These are phyloP conservation scores for Trametes pubescens DNA, from an alignment of 1,284 basidiomycete species.

Conservation along the genomic window DNA sequence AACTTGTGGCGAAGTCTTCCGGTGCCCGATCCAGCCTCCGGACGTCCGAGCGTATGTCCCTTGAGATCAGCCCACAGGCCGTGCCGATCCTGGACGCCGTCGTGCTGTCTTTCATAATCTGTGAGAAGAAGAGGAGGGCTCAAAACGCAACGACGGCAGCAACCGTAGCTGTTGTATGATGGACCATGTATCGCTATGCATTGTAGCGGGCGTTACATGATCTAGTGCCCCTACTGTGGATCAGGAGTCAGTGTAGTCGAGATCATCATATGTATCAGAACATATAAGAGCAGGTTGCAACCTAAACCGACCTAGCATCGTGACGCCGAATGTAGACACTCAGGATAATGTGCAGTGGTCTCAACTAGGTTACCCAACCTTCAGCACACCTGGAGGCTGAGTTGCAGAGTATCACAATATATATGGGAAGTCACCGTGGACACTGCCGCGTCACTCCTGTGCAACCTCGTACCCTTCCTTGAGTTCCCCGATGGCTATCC, in stretches of 20 bases:
- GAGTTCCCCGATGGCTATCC: constrained; percentile 69
- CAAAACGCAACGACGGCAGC: background rate
- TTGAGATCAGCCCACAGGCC: background rate
- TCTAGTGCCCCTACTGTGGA: background rate
- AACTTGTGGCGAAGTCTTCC: background rate
- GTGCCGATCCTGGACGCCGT: constrained; percentile 2
- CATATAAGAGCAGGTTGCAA: too few relatives aligned
- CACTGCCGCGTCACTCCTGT: constrained; percentile 54
- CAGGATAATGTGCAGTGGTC: too few relatives aligned
- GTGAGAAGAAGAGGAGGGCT: background rate
- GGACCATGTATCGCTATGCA: background rate
- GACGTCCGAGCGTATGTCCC: background rate
- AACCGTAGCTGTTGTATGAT: background rate
- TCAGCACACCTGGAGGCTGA: background rate
- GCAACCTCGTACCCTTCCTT: constrained; percentile 61
- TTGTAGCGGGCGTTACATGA: background rate
- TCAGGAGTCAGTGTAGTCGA: too few relatives aligned
- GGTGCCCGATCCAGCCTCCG: background rate
- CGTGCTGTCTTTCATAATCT: background rate
- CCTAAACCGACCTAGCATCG: too few relatives aligned
- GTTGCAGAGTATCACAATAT: background rate
- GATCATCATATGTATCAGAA: too few relatives aligned
- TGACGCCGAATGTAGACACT: too few relatives aligned
- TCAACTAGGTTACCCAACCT: too few relatives aligned
- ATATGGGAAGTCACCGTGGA: background rate